Evolutionary conservation across 441 rosid genomes (phyloP), one percentile per base, ranked within the genome.

Genomic region (Corymbia citriodora): DNA sequence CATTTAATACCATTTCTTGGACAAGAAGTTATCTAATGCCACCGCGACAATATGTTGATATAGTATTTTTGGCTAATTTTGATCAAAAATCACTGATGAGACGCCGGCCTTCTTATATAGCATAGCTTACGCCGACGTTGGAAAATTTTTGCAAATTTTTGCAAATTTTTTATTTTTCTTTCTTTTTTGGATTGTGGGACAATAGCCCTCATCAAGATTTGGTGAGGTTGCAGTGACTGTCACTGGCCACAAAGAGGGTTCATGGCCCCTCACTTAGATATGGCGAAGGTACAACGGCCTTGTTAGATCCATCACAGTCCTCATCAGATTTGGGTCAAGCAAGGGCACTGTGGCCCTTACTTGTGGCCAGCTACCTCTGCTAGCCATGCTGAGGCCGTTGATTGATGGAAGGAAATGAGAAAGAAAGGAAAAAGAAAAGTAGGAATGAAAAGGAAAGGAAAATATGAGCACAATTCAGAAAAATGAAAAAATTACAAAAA

Each of bases 71-170:
- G 45, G 11, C 7, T 11, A 10, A 36, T 36, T 72, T 72, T 72
- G 1, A 3, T 2, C 3, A 19, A 0, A 4, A 33, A 18, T 10
- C 4, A 6, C 13, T 2, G 2, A 70, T 2, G 33, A 3, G 0
- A 9, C 21, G 1, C 0, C 0, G 4, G 1, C 11, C 4, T 0
- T 33, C 72, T 0, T 29, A 29, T 14, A 9, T 63, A 18, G 15
- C 0, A 29, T 0, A 7, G 0, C 2, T 0, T 0, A 1, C 1
- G 14, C 9, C 0, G 18, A 63, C 1, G 8, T 63, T 63, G 0
- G 4, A 63, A 29, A 63, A 13, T 63, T 14, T 63, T 63, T 0
- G 2, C 7, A 63, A 29, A 25, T 59, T 23, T 59, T 59, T 10
- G 25, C 10, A 10, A 59, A 6, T 6, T 63, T 3, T 63, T 63